Conservation (phyloP, 2,329 filamentous ascomycete species). For the Aspergillus carbonarius region DNA sequence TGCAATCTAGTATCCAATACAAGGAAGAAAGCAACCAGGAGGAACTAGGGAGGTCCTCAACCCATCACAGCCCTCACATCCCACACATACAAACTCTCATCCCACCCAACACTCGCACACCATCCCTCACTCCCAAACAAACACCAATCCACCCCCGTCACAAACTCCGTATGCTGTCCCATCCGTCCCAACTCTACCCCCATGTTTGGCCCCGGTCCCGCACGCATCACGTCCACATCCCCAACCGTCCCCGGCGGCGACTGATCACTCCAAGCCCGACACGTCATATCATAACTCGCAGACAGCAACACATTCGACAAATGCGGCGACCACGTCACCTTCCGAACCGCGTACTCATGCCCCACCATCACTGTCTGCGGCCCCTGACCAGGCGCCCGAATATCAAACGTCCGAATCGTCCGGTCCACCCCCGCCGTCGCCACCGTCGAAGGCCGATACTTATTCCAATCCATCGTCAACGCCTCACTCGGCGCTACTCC, state of each 20-base stretch:
- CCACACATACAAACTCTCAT: conserved; percentile 88
- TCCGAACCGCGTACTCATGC: conserved; percentile 86
- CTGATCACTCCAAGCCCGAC: conserved; percentile 89
- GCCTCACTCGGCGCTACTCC: conserved; percentile 70
- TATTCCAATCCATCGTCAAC: conserved; percentile 98
- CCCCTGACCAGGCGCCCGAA: conserved; percentile 70
- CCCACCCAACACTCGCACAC: conserved; percentile 94
- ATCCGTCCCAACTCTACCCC: conserved; percentile 80
- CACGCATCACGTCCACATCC: conserved; percentile 40
- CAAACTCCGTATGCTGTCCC: conserved; percentile 93
- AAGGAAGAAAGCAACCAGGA: conserved; percentile 8
- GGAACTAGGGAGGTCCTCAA: not conserved
- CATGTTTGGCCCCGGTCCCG: conserved; percentile 42
- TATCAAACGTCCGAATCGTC: conserved; percentile 84
- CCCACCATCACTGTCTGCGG: conserved; percentile 74
- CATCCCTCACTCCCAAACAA: conserved; percentile 92
- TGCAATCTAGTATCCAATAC: conserved; percentile 27
- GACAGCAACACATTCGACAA: conserved; percentile 82
- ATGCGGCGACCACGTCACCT: conserved; percentile 89
- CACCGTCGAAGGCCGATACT: conserved; percentile 81
- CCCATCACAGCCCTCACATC: conserved; percentile 71
- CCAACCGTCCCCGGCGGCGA: conserved; percentile 40
- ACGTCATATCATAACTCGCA: conserved; percentile 97
- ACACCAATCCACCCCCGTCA: conserved; percentile 96
- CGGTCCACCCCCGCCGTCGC: conserved; percentile 89